Evolutionary conservation across 2,329 filamentous ascomycete species (phyloP).

Genomic region (Arthrobotrys iridis): DNA sequence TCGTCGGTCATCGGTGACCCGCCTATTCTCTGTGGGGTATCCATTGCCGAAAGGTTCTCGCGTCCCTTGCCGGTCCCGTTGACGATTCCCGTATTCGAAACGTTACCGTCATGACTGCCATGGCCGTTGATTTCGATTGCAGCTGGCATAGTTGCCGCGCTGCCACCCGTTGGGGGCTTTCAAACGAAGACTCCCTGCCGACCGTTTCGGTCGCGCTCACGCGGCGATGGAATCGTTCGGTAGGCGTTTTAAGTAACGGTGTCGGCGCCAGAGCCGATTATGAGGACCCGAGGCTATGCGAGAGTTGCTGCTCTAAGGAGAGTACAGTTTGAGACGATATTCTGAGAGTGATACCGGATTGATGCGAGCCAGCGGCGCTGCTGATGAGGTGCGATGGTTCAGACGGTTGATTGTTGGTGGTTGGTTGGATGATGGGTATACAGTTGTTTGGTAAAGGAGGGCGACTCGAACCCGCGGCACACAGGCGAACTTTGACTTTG

Average conservation of each 20-base stretch:
- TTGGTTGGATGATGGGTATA: slow-evolving; percentile 32
- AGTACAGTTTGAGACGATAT: background rate
- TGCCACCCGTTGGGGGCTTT: slow-evolving; percentile 42
- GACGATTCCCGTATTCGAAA: slow-evolving; percentile 43
- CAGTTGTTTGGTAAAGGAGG: slow-evolving; percentile 45
- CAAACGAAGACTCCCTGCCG: slow-evolving; percentile 43
- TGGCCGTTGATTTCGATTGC: slow-evolving; percentile 54
- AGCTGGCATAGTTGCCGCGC: slow-evolving; percentile 55
- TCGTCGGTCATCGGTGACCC: slow-evolving; percentile 51
- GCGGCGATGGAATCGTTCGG: slow-evolving; percentile 33
- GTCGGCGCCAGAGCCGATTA: background rate
- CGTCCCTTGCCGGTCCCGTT: slow-evolving; percentile 51
- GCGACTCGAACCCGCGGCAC: slow-evolving; percentile 39
- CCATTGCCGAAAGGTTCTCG: slow-evolving; percentile 42
- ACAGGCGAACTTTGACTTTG: too few relatives aligned
- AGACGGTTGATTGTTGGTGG: slow-evolving; percentile 3
- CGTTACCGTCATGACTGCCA: slow-evolving; percentile 50
- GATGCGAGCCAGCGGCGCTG: background rate
- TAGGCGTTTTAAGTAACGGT: background rate
- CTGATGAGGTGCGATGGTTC: slow-evolving; percentile 35
- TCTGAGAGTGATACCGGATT: background rate
- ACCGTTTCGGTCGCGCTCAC: slow-evolving; percentile 54
- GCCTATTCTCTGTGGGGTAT: slow-evolving; percentile 35
- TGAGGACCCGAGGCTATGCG: background rate
- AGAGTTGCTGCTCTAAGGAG: background rate